These are phyloP conservation scores for Ophiocordyceps sinensis DNA, from an alignment of 2,329 filamentous ascomycete genomes.

Conservation along the genomic window DNA sequence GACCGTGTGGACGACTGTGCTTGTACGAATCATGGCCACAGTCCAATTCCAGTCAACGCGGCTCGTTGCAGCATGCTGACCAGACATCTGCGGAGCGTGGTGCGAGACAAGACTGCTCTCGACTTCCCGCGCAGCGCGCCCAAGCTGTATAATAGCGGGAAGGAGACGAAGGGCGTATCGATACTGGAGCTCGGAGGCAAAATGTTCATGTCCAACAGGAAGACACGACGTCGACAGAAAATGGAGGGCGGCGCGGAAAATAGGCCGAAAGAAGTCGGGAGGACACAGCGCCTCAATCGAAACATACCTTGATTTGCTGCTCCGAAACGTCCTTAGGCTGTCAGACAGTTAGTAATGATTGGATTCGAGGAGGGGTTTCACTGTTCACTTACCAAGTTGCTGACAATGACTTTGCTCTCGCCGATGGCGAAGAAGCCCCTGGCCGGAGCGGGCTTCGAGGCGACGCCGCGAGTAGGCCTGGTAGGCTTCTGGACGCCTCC, in stretches of 20 bases:
- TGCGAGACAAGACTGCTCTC: slow-evolving; percentile 42
- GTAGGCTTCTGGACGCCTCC: slow-evolving; percentile 76
- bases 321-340: slow-evolving; percentile 96
- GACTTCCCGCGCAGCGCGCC: slow-evolving; percentile 31
- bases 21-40: slow-evolving; percentile 6
- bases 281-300: slow-evolving; percentile 60
- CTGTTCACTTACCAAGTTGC: slow-evolving; percentile 68
- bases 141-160: slow-evolving; percentile 12
- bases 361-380: not conserved
- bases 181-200: not conserved
- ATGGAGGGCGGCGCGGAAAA: slow-evolving; percentile 23
- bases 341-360: not conserved
- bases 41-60: slow-evolving; percentile 12
- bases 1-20: slow-evolving; percentile 1
- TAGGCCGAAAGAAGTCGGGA: slow-evolving; percentile 57
- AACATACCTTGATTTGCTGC: slow-evolving; percentile 99
- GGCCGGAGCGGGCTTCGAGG: slow-evolving; percentile 47
- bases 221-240: slow-evolving; percentile 13
- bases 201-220: slow-evolving; percentile 2
- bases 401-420: slow-evolving; percentile 96
- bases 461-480: slow-evolving; percentile 42
- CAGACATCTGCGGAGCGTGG: slow-evolving; percentile 30
- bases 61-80: slow-evolving; percentile 28
- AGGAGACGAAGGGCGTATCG: slow-evolving; percentile 15
- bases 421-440: slow-evolving; percentile 46